Evolutionary conservation across 2,329 filamentous ascomycete species (phyloP), one percentile per base, ranked within the genome.

Genomic region (Tolypocladium tropicale): DNA sequence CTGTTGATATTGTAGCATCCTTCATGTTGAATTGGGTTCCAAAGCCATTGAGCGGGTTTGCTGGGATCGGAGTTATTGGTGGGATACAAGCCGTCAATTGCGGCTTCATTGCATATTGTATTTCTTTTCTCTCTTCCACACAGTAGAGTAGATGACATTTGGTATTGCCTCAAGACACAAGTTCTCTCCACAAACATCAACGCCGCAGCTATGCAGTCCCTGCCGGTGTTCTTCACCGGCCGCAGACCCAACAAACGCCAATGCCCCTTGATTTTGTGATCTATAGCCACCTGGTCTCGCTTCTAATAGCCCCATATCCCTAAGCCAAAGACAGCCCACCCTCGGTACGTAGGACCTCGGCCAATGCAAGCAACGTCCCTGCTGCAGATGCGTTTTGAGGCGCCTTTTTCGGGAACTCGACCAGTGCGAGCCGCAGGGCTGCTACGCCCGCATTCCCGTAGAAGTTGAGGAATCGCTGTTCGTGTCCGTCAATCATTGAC

Each of bases 381-480:
- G 78, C 78, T 1, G 78, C 80, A 1, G 75, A 69, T 1, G 76
- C 77, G 54, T 76, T 74, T 23, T 73, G 68, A 2, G 74, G 70
- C 1, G 77, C 78, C 56, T 74, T 77, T 30, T 73, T 73, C 0
- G 90, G 90, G 52, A 94, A 85, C 14, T 90, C 86, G n/a, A 94
- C 70, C 30, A 93, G 74, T 0, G 88, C 89, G 53, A 82, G 76
- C 39, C 84, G 78, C 61, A 96, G 69, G 1, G 89, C 83, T 0
- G 82, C 86, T n/a, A 88, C 68, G 0, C 83, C 92, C 9, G 87
- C 83, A 53, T 83, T 84, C 1, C 92, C 93, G 65, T 92, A 99
- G 62, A 94, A 90, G 16, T 78, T 76, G 52, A 96, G 74, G 64
- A 97, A 90, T 21, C 88, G 85, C 55, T 83, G 78, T 59, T 90